Evolutionary conservation across 805 yeast genomes (phyloP).

Genomic region (Huiozyma sinensis): DNA sequence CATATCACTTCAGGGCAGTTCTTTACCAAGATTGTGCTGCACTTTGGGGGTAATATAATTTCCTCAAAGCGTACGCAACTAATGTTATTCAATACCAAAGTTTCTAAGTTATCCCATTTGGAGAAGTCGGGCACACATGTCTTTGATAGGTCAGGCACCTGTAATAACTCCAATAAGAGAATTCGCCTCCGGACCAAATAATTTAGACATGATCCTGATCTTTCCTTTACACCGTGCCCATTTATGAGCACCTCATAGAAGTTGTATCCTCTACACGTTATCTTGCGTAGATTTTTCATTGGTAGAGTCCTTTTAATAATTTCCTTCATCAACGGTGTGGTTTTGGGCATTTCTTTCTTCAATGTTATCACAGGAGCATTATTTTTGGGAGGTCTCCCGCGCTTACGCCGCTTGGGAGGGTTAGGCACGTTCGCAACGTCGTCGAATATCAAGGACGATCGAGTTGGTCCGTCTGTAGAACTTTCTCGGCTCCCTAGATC

Average conservation of each 20-base stretch:
- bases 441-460: not conserved
- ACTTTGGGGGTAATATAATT: slow-evolving; percentile 16
- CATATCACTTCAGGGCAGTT: slow-evolving; percentile 11
- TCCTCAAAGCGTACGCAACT: slow-evolving; percentile 17
- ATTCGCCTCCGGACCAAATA: slow-evolving; percentile 17
- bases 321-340: not conserved
- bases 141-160: slow-evolving; percentile 7
- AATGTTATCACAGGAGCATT: no score
- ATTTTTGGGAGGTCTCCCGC: no score
- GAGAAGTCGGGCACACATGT: slow-evolving; percentile 17
- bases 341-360: not conserved
- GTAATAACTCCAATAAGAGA: slow-evolving; percentile 8
- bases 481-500: no score
- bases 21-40: slow-evolving; percentile 11
- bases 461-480: no score
- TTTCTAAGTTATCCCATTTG: slow-evolving; percentile 21
- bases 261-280: slow-evolving; percentile 12
- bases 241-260: slow-evolving; percentile 20
- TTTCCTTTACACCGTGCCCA: slow-evolving; percentile 23
- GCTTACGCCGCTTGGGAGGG: not conserved
- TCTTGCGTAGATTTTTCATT: slow-evolving; percentile 14
- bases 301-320: slow-evolving; percentile 7
- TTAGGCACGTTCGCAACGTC: not conserved
- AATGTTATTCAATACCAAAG: slow-evolving; percentile 9
- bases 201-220: slow-evolving; percentile 21